Evolutionary conservation across 176 grass and related monocot species (phyloP).

Genomic region (maize (Zea mays)): Zm-B73-REFERENCE-NAM-5.0 NC_050099.1:217611001-217611500

Average conservation of each 20-base stretch:
- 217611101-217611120: not conserved
- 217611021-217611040: slow-evolving; percentile 8
- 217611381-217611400: not conserved
- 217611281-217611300: slow-evolving; percentile 53
- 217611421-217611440: not conserved
- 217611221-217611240: slow-evolving; percentile 47
- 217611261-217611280: slow-evolving; percentile 77
- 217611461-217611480: not conserved
- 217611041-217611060: not conserved
- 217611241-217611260: slow-evolving; percentile 85
- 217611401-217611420: not conserved
- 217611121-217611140: not conserved
- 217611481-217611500: not conserved
- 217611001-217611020: slow-evolving; percentile 23
- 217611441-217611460: not conserved
- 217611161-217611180: slow-evolving; percentile 59
- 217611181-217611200: slow-evolving; percentile 1
- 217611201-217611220: slow-evolving; percentile 8
- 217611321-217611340: not conserved
- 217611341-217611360: not conserved
- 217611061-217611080: not conserved
- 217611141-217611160: not conserved
- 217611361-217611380: not conserved
- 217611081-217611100: slow-evolving; percentile 18
- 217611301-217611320: not conserved